Base-by-base conservation (phyloP, 208 protist genomes). In the Porcisia hertigi region DNA sequence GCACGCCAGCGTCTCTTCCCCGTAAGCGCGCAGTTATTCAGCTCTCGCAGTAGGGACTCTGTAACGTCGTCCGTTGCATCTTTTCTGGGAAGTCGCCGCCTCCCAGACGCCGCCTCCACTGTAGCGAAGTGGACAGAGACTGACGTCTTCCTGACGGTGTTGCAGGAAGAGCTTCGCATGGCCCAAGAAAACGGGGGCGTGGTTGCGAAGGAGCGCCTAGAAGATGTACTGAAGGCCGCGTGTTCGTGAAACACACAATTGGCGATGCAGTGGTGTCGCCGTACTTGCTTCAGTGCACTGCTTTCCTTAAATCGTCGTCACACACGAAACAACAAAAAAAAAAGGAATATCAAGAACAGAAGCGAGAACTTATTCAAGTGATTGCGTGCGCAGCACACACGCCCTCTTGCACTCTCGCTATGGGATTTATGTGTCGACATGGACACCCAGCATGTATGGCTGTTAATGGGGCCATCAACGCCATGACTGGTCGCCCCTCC, bases 81-180 rank as follows among this genome's bases (percentile, higher is more conserved):
- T 0, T 76, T 73, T 41, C 74, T 81, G 55, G 77, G 71, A 34
- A 73, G 63, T 60, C 77, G 71, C 8, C 62, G 77, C 0, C 71
- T 81, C 39, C 77, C 77, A 6, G 70, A 70, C 30, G 30, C 30
- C 57, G 77, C 77, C 43, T 55, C 65, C 23, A 73, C 62, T 4
- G 77, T 30, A 30, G 72, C 71, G 30, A 65, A 81, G 65, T 81
- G 77, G 77, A 77, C 77, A 6, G 77, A 73, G 58, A 54, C 65
- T 36, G 77, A 81, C 49, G 71, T 81, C 3, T 12, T 73, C 16
- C 57, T 81, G 3, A 63, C 77, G 3, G 77, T 81, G 30, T 71
- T 73, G 47, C 77, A 81, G 64, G 77, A 81, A 47, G 57, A 81
- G 53, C 65, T 55, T 41, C 71, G 77, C 20, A 77, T 81, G 64